These are phyloP conservation scores for Ganoderma meredithae DNA, from an alignment of 1,284 basidiomycete genomes.

Conservation along the genomic window DNA sequence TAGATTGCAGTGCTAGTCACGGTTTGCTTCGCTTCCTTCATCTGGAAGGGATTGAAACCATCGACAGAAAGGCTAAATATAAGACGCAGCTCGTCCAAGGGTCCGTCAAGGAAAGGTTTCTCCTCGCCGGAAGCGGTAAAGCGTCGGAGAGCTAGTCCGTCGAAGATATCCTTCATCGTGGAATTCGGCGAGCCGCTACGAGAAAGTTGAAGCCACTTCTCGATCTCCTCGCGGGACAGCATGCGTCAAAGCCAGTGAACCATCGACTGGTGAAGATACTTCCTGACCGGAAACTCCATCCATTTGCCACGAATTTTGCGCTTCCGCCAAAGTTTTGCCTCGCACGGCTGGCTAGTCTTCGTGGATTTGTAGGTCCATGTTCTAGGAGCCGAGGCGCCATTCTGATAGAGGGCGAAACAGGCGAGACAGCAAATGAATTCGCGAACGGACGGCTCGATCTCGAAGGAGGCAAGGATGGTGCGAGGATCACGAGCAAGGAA, in stretches of 20 bases:
- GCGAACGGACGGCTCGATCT: neutral
- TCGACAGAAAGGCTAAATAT: neutral
- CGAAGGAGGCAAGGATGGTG: too few relatives aligned
- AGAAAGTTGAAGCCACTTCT: neutral
- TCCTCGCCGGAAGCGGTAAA: neutral
- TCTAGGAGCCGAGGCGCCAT: too few relatives aligned
- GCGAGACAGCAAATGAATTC: neutral
- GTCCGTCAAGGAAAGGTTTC: neutral
- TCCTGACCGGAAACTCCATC: neutral
- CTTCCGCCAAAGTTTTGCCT: neutral
- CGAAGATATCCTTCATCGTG: neutral
- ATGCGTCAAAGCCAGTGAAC: neutral
- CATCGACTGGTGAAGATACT: neutral
- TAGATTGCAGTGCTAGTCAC: neutral
- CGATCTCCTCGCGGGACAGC: neutral
- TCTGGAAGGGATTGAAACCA: neutral
- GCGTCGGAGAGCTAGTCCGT: neutral
- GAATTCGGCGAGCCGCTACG: too few relatives aligned
- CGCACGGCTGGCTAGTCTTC: neutral
- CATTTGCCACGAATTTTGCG: neutral
- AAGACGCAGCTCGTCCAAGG: neutral
- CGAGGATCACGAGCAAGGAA: too few relatives aligned
- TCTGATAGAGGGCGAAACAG: neutral
- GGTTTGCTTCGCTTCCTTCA: neutral
- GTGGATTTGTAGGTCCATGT: neutral